Percentiles rank a stretch among this genome's conserved stretches.
phyloP scores from a whole-genome alignment of 805 yeast species.

The Pichia thaimueangensis region DNA sequence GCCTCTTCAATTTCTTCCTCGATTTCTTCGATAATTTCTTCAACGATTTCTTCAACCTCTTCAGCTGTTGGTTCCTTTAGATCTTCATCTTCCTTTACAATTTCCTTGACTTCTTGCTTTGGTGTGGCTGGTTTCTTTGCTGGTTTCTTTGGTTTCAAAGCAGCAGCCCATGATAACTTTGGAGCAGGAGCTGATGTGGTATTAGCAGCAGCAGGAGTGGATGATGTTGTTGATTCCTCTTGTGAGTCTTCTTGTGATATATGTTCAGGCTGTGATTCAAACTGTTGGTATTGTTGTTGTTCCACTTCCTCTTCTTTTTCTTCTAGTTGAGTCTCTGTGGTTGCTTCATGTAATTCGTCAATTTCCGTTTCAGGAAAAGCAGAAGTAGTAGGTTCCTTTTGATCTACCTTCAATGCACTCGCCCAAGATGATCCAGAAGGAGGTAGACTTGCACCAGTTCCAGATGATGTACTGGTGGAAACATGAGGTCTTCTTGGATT shows the following conservation, averaged over 20 bases:
- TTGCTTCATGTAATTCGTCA: neutral
- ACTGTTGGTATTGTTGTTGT: neutral
- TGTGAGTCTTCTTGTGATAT: no score
- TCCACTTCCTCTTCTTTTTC: neutral
- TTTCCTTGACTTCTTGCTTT: conserved; percentile 1
- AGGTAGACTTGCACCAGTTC: conserved; percentile 13
- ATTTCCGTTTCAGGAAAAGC: no score
- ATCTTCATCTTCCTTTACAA: conserved; percentile 4
- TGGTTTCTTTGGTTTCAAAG: conserved; percentile 1
- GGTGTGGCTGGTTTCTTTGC: neutral
- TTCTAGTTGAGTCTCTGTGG: neutral
- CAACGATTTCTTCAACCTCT: conserved; percentile 17
- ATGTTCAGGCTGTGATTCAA: no score
- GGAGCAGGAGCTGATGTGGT: conserved; percentile 14
- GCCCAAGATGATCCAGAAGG: conserved; percentile 30
- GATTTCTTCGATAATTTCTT: conserved; percentile 10
- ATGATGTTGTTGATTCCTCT: conserved; percentile 3
- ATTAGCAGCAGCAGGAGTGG: neutral
- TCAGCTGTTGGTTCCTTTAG: conserved; percentile 21
- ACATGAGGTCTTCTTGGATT: neutral
- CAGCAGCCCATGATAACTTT: conserved; percentile 6
- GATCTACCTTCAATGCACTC: conserved; percentile 22
- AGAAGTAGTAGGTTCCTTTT: no score
- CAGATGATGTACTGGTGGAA: conserved; percentile 5
- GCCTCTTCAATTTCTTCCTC: conserved; percentile 10